Base-by-base conservation (phyloP, 1,284 basidiomycete species). In the Melampsora americana region DNA sequence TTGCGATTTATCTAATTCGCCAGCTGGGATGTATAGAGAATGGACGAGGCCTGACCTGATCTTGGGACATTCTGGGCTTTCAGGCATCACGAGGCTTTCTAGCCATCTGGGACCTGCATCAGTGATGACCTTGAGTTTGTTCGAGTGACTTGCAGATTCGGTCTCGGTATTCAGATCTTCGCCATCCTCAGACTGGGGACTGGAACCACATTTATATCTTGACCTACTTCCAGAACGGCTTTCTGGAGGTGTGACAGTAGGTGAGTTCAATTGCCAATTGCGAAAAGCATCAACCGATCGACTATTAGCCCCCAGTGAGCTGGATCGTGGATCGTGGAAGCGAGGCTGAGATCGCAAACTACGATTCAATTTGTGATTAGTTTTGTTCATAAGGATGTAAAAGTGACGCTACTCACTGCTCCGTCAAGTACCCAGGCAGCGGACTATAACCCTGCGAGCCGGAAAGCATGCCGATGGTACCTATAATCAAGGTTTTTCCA, bases 391-490 rank as follows among this genome's bases (percentile, higher is more conserved):
- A 64, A 35, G 46, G 6, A 42, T 26, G 23, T 2, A 9, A 32
- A 46, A 32, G 30, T n/a, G 18, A 53, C 30, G 18, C 32, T 7
- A 42, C 53, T 44, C 14, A 75, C 72, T 75, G 53, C 20, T 75
- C 65, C n/a, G 53, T 67, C 39, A 75, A 50, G 46, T 75, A 75
- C 30, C 72, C 72, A 48, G 72, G 59, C 7, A 75, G 53, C 46
- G 72, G 72, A 14, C 53, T 56, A 56, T 75, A 75, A 5, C 72
- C 72, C 28, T 44, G 59, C 12, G 65, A 53, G 20, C 72, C 72
- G 4, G 72, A 75, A 9, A 75, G 66, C 72, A 75, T 75, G 32
- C 72, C 72, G 50, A 75, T 75, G 26, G 72, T 75, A 16, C 72
- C 72, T 74, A 39, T 30, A 2, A 60, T 60, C 16, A 20, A 62